phyloP scores from a whole-genome alignment of 2,329 filamentous ascomycete genomes.

The Pseudocercospora musae region DNA sequence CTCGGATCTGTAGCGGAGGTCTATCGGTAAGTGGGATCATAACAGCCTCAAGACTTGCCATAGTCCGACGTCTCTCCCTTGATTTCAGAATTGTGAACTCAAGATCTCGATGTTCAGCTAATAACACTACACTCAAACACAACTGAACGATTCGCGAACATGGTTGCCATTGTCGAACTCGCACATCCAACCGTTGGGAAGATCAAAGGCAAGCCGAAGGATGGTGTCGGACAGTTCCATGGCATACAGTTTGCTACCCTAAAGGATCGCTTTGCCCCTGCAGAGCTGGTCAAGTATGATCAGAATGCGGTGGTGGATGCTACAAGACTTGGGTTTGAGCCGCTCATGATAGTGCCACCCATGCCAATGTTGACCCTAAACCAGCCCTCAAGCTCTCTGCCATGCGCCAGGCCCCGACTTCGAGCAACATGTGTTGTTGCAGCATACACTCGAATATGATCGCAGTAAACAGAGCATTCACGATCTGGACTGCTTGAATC shows the following conservation, averaged over 20 bases:
- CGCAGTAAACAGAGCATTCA: not conserved
- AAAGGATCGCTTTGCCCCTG: conserved; percentile 37
- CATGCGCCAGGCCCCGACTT: conserved; percentile 2
- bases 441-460: conserved; percentile 2
- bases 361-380: not conserved
- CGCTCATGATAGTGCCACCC: not conserved
- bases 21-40: not conserved
- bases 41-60: not conserved
- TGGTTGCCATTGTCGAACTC: conserved; percentile 8
- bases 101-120: not conserved
- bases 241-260: conserved; percentile 41
- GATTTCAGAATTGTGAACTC: not conserved
- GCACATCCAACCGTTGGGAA: conserved; percentile 26
- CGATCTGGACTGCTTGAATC: conserved; percentile 9
- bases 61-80: not conserved
- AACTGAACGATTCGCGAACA: not conserved
- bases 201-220: conserved; percentile 23
- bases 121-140: not conserved
- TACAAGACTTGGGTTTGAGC: conserved; percentile 36
- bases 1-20: not conserved
- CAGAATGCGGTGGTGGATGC: conserved; percentile 31
- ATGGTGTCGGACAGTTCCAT: conserved; percentile 35
- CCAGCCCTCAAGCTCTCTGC: not conserved
- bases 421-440: not conserved
- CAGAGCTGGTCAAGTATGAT: conserved; percentile 33